These are phyloP conservation scores for Clonostachys sp. DNA, from an alignment of 2,329 filamentous ascomycete genomes.

Conservation along the genomic window DNA sequence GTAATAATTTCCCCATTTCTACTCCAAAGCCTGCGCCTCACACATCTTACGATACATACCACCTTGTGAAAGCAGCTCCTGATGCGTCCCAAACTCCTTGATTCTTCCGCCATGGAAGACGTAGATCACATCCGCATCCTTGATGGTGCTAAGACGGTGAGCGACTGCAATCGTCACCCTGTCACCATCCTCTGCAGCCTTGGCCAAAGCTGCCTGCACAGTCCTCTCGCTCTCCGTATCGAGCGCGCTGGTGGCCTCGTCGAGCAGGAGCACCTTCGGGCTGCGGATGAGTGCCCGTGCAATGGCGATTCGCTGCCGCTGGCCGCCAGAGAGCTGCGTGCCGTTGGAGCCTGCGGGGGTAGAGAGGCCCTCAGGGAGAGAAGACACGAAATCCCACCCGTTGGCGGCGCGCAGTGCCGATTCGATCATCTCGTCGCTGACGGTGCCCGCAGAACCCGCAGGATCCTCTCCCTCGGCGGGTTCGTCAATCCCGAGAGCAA, in stretches of 20 bases:
- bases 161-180: conserved; percentile 95
- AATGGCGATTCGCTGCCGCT: conserved; percentile 52
- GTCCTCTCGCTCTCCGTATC: conserved; percentile 94
- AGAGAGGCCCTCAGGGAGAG: conserved; percentile 88
- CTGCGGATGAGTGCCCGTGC: conserved; percentile 68
- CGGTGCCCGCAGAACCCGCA: conserved; percentile 2
- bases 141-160: conserved; percentile 86
- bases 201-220: conserved; percentile 78
- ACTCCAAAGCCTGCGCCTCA: conserved; percentile 24
- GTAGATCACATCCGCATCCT: conserved; percentile 60
- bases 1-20: neutral
- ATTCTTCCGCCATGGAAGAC: conserved; percentile 54
- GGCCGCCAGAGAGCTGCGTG: conserved; percentile 55
- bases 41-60: conserved; percentile 47
- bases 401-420: conserved; percentile 41
- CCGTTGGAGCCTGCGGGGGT: conserved; percentile 76
- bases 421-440: conserved; percentile 28
- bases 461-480: conserved; percentile 3
- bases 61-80: conserved; percentile 41
- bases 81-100: conserved; percentile 53
- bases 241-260: conserved; percentile 87
- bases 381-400: conserved; percentile 54
- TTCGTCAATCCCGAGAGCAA: conserved; percentile 28
- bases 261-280: conserved; percentile 87
- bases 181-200: conserved; percentile 69